Evolutionary conservation across 306 rosid genomes (phyloP), one percentile per base, ranked within the genome.

Genomic region (Prunus padus): DNA sequence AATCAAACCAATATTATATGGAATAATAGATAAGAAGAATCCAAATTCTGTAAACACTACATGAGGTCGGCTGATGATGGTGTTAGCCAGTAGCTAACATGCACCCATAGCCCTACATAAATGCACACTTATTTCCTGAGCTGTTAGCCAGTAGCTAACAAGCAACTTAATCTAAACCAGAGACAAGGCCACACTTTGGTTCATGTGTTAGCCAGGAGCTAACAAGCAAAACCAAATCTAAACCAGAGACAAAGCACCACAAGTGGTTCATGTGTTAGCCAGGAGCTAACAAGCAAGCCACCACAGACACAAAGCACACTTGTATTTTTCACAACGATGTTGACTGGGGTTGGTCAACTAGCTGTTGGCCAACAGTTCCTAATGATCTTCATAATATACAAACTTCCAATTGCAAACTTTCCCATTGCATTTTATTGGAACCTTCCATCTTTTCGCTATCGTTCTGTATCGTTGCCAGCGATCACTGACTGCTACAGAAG

Each of bases 401-500:
- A 22, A 18, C 8, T 70, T 33, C 8, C 62, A 15, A 7, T 28
- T 11, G 59, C 8, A 68, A 26, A 45, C 26, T 16, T 45, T 16
- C 54, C 55, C 11, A 0, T 67, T 45, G 16, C 30, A n/a, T 45
- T 67, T 46, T 46, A 5, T 1, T 14, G 30, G 3, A 25, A 22
- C 4, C 22, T 16, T 14, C 13, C 8, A 8, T 4, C 12, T 63
- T 15, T 13, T 10, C 2, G 9, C 16, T 13, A 15, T 26, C n/a
- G 46, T 37, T 50, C 69, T 49, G 23, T 11, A 14, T 22, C 15
- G 37, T 67, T 68, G 72, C 20, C 49, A 71, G n/a, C 54, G 30
- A 79, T 87, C 85, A 89, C 46, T 87, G 82, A 63, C 81, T 80
- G 82, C 77, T 79, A 67, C 97, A 93, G 73, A 94, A 91, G 7